A percentile compares a stretch with the other conserved stretches of the same genome.
Evolutionary conservation across 2,329 filamentous ascomycete genomes (phyloP).

Genomic region (Chlorencoelia australis): DNA sequence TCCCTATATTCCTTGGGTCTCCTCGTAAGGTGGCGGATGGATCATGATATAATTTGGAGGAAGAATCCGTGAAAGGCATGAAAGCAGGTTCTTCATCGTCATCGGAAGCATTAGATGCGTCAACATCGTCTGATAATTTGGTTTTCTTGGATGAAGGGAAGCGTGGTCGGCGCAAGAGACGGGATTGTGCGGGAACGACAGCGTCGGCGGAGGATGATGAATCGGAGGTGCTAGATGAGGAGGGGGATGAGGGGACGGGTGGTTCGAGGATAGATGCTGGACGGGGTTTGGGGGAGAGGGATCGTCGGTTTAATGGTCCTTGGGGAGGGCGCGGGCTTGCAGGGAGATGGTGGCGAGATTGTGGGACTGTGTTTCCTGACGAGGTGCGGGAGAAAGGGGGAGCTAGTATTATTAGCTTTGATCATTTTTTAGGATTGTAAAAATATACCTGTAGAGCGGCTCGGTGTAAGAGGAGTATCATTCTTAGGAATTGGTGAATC

Average conservation of each 20-base stretch:
- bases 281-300: slow-evolving; percentile 19
- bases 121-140: slow-evolving; percentile 16
- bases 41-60: slow-evolving; percentile 16
- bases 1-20: slow-evolving; percentile 16
- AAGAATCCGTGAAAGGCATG: slow-evolving; percentile 18
- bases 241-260: slow-evolving; percentile 8
- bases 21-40: slow-evolving; percentile 22
- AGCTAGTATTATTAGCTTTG: slow-evolving; percentile 15
- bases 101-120: slow-evolving; percentile 14
- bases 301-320: slow-evolving; percentile 16
- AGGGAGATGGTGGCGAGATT: slow-evolving; percentile 19
- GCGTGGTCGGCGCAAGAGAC: slow-evolving; percentile 23
- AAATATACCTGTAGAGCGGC: slow-evolving; percentile 16
- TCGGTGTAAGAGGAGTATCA: slow-evolving; percentile 17
- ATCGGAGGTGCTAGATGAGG: slow-evolving; percentile 16
- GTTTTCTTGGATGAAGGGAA: slow-evolving; percentile 19
- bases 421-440: not conserved
- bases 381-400: slow-evolving; percentile 25
- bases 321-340: slow-evolving; percentile 22
- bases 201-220: slow-evolving; percentile 17
- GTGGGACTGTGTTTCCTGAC: slow-evolving; percentile 23
- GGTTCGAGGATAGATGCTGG: slow-evolving; percentile 8
- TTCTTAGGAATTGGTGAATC: slow-evolving; percentile 20
- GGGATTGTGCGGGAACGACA: slow-evolving; percentile 19
- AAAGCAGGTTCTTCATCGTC: slow-evolving; percentile 27